A percentile compares a stretch with the other conserved stretches of the same genome.
These are phyloP conservation scores for Camelina hispida DNA, from an alignment of 345 rosid genomes.

Conservation along the genomic window DNA sequence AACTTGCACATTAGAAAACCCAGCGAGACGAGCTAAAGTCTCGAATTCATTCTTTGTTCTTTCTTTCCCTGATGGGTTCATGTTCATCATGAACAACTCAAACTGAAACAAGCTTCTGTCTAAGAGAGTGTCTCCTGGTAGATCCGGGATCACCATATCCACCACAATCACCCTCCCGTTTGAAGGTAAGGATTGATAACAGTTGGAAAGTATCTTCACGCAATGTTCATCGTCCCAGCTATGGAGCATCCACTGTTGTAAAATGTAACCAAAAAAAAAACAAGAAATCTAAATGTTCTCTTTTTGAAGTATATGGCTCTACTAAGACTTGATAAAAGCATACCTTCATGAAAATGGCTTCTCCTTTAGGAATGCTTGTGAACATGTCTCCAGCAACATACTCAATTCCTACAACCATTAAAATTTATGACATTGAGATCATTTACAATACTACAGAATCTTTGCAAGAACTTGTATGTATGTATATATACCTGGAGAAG, in stretches of 20 bases:
- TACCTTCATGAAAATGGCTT: slow-evolving; percentile 79
- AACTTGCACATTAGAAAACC: slow-evolving; percentile 55
- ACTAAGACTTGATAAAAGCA: not conserved
- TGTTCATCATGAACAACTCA: slow-evolving; percentile 47
- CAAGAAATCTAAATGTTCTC: too few species aligned
- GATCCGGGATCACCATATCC: slow-evolving; percentile 52
- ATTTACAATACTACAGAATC: not conserved
- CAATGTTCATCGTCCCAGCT: slow-evolving; percentile 49
- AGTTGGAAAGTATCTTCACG: slow-evolving; percentile 54
- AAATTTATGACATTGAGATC: not conserved
- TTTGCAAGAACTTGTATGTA: not conserved
- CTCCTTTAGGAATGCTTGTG: slow-evolving; percentile 57
- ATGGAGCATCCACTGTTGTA: slow-evolving; percentile 57
- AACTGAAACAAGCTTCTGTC: slow-evolving; percentile 49
- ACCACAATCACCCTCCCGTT: slow-evolving; percentile 55
- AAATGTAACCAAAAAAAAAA: slow-evolving; percentile 17
- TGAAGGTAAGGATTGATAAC: slow-evolving; percentile 49
- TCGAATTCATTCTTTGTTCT: slow-evolving; percentile 50
- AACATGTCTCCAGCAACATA: slow-evolving; percentile 57
- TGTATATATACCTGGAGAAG: slow-evolving; percentile 44
- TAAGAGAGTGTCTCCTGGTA: slow-evolving; percentile 39
- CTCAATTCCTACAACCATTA: slow-evolving; percentile 46
- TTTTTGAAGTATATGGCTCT: not conserved
- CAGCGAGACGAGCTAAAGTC: slow-evolving; percentile 50
- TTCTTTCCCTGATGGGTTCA: slow-evolving; percentile 50